A percentile compares a stretch with the other conserved stretches of the same genome.
Evolutionary conservation across 129 eudicot species (phyloP).

Genomic region (Pittosporum tobira): DNA sequence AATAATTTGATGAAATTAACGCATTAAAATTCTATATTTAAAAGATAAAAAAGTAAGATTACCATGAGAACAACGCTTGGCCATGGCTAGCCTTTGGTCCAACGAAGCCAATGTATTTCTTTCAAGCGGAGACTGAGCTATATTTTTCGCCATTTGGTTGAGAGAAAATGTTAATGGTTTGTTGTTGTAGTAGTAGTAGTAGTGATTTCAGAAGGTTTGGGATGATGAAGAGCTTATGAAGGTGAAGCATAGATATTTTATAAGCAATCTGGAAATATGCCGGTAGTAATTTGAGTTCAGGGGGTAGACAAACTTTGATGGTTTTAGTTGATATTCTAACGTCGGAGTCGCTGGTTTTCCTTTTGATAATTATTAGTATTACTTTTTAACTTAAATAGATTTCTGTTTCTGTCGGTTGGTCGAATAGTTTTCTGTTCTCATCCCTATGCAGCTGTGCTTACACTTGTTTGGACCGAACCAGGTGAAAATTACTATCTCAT

Average conservation of each 20-base stretch:
- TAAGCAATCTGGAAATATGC: neutral
- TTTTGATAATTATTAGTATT: neutral
- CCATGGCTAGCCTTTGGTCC: constrained; percentile 72
- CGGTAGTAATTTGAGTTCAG: neutral
- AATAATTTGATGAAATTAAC: no score
- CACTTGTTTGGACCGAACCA: neutral
- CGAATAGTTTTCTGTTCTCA: neutral
- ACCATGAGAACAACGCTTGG: constrained; percentile 85
- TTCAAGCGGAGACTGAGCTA: constrained; percentile 25
- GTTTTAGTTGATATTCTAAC: constrained; percentile 21
- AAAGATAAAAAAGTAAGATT: neutral
- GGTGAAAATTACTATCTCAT: neutral
- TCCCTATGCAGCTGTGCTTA: no score
- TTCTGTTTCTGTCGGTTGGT: neutral
- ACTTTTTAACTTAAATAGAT: neutral
- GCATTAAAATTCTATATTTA: no score
- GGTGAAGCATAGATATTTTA: constrained; percentile 13
- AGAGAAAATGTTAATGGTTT: neutral
- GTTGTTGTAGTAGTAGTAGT: neutral
- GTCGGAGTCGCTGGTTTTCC: constrained; percentile 16
- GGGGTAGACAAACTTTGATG: constrained; percentile 38
- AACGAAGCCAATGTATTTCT: constrained; percentile 36
- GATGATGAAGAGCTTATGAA: constrained; percentile 9
- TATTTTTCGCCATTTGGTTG: constrained; percentile 19
- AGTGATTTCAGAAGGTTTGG: constrained; percentile 10